Base-by-base conservation (phyloP, 352 stramenopile species). In the Phytophthora gonapodyides region DNA sequence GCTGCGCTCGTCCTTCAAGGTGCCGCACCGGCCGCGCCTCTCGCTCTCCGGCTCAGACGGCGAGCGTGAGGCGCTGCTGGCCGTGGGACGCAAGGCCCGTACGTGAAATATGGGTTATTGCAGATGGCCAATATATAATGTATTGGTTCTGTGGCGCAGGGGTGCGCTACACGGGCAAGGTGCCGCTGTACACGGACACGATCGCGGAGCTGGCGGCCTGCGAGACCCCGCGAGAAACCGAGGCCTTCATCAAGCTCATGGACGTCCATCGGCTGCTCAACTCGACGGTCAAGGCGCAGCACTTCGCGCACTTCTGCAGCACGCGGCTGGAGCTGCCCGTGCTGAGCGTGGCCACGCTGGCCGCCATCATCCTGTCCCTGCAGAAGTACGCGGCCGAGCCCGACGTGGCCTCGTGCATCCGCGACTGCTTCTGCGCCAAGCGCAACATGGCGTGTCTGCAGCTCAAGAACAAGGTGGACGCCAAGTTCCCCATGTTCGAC, bases 381-480 rank as follows among this genome's bases (percentile, higher is more conserved):
- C 73, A 90, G 21, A 77, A 75, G 35, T 89, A 72, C 41, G 80
- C 79, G 8, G 69, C 73, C 6, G 71, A 78, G 43, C 56, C 69
- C 8, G 63, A 73, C 43, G 82, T 93, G 2, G 82, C 75, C 37
- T 62, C 73, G 15, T 82, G 75, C 65, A 71, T 93, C 19, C 67
- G 80, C 30, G 51, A 75, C 30, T 91, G 84, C 67, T 85, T 93
- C 38, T 75, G 68, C 40, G 72, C 75, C 17, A 67, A 71, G 21
- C 73, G 64, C 21, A 60, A 48, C 5, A 57, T 75, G 47, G 64
- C 71, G 21, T 89, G 76, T 30, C 40, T 89, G 46, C 69, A 69
- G 31, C 70, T 93, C 10, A 93, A 93, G 63, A 75, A 80, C 61
- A 77, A 78, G 34, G 78, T 93, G 51, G 84, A 93, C 51, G 71